Conservation (phyloP, 306 rosid species). For the Astragalus membranaceus region DNA sequence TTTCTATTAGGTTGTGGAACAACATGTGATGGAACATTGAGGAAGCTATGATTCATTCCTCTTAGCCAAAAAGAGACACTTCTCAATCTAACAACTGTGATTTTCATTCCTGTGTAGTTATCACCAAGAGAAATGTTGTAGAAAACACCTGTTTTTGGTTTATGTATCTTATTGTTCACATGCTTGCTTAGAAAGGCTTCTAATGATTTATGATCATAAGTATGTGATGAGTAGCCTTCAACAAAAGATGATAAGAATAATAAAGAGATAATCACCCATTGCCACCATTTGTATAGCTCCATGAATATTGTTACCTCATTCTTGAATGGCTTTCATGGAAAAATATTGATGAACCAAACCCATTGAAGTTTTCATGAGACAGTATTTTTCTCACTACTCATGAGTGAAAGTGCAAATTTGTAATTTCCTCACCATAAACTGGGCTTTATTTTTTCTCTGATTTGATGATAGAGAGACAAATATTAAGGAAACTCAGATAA, state of each 20-base stretch:
- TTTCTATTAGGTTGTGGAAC: slow-evolving; percentile 32
- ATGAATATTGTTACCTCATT: slow-evolving; percentile 33
- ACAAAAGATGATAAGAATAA: slow-evolving; percentile 27
- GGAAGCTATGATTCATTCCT: slow-evolving; percentile 45
- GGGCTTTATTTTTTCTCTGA: too few relatives aligned
- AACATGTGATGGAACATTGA: slow-evolving; percentile 51
- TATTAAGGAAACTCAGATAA: not conserved
- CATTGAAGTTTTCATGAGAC: slow-evolving; percentile 30
- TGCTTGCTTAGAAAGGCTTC: slow-evolving; percentile 34
- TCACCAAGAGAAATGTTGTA: slow-evolving; percentile 59
- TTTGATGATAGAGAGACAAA: too few relatives aligned
- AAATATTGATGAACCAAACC: slow-evolving; percentile 27
- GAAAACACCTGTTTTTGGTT: slow-evolving; percentile 44
- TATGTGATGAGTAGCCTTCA: not conserved
- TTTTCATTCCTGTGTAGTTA: slow-evolving; percentile 62
- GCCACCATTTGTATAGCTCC: slow-evolving; percentile 44
- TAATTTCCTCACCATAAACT: not conserved
- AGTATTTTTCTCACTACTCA: slow-evolving; percentile 14
- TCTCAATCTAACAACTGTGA: slow-evolving; percentile 45
- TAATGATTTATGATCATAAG: slow-evolving; percentile 36
- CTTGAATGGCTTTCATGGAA: slow-evolving; percentile 6
- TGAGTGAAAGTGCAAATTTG: not conserved
- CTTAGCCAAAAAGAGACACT: slow-evolving; percentile 39
- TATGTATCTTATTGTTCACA: slow-evolving; percentile 20
- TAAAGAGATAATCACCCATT: slow-evolving; percentile 37